Evolutionary conservation across 139 green algal species (phyloP), one percentile per base, ranked within the genome.

Genomic region (Mesotaenium endlicherianum): DNA sequence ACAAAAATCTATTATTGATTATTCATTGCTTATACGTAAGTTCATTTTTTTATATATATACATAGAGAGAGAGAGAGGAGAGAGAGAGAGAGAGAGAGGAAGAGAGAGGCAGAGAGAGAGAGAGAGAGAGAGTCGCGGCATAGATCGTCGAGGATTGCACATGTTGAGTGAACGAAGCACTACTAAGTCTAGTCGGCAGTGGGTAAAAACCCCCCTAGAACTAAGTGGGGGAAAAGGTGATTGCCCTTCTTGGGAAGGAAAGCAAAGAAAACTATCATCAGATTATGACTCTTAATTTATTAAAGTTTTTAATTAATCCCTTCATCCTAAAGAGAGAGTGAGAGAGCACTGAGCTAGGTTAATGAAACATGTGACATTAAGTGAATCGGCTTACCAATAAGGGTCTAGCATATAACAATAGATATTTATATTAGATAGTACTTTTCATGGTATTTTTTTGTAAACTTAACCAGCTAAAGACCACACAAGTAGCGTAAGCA

Each of bases 101-200:
- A 76, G 67, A 64, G 53, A 64, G 67, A 60, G 67, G 31, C 20
- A 60, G 67, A 76, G 67, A 60, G 67, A 76, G 67, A 76, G 67
- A 76, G 30, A 76, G 30, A 76, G n/a, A 76, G 67, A 76, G 30
- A 76, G 26, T 64, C 20, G 26, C 53, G 26, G 53, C 53, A 20
- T 34, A 26, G 53, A 64, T 34, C 26, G 53, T 34, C 26, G 53
- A 64, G 26, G 53, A 26, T 20, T 20, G 53, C 26, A 64, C 26
- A 26, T 20, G 26, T 20, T 20, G 53, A 64, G 53, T 34, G 53
- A 26, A 64, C 26, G 26, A 64, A 64, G 26, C 26, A 64, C 26
- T 20, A 64, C 26, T 20, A 26, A 26, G 53, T 20, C 20, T 20
- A 64, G 53, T 20, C 26, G 53, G 26, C 26, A 64, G 53, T 34